Evolutionary conservation across 2,329 filamentous ascomycete genomes (phyloP).

Genomic region (Zasmidium angulare): DNA sequence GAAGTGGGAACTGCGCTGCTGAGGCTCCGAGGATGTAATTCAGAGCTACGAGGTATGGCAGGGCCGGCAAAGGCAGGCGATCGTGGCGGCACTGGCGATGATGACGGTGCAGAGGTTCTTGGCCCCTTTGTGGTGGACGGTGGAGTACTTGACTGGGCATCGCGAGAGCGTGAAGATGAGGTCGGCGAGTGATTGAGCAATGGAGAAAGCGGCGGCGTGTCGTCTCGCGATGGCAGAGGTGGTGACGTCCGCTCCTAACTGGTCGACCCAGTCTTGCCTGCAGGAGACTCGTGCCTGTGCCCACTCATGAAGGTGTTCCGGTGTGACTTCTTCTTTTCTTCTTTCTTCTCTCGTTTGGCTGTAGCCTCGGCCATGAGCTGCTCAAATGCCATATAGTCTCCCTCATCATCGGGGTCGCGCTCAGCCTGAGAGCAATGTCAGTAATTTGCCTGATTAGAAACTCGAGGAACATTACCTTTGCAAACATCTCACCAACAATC

Average conservation of each 20-base stretch:
- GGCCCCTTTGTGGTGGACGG: too few relatives aligned
- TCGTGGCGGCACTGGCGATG: neutral
- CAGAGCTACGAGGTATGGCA: neutral
- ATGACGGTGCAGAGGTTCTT: neutral
- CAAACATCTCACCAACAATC: conserved; percentile 84
- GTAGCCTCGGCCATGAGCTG: conserved; percentile 96
- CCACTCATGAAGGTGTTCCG: conserved; percentile 11
- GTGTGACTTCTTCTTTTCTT: conserved; percentile 59
- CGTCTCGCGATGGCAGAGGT: neutral
- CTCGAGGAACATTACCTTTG: conserved; percentile 61
- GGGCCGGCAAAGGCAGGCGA: neutral
- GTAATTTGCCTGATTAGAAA: neutral
- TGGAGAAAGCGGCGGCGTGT: neutral
- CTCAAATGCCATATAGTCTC: conserved; percentile 98
- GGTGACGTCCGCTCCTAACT: neutral
- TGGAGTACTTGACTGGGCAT: too few relatives aligned
- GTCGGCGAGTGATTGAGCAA: neutral
- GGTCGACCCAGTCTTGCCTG: neutral
- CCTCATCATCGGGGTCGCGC: conserved; percentile 91
- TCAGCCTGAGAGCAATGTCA: conserved; percentile 61
- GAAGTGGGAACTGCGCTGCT: neutral
- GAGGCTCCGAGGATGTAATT: neutral
- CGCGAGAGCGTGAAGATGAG: too few relatives aligned
- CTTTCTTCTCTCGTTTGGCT: conserved; percentile 83
- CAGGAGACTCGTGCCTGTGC: conserved; percentile 13